Evolutionary conservation across 2,329 filamentous ascomycete genomes (phyloP).

Genomic region (Pleoardoris graminearum): DNA sequence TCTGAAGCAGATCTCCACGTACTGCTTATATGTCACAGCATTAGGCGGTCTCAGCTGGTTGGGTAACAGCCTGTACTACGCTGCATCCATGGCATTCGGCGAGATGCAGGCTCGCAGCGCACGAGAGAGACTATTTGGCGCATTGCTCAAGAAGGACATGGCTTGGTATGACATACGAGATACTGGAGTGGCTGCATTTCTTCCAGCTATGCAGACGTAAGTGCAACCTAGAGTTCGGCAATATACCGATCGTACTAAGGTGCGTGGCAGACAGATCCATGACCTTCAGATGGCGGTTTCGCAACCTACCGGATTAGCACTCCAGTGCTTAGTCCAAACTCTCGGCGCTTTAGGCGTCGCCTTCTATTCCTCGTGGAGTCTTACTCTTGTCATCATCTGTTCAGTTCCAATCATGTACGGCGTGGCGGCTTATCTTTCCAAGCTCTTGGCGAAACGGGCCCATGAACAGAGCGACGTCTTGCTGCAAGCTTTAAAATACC

Average conservation of each 20-base stretch:
- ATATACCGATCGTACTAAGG: slow-evolving; percentile 10
- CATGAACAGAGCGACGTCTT: slow-evolving; percentile 69
- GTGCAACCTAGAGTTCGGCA: slow-evolving; percentile 32
- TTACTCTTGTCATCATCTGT: slow-evolving; percentile 78
- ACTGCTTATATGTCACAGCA: slow-evolving; percentile 64
- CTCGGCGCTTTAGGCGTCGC: slow-evolving; percentile 70
- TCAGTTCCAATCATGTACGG: slow-evolving; percentile 70
- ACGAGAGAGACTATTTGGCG: slow-evolving; percentile 66
- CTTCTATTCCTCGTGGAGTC: slow-evolving; percentile 78
- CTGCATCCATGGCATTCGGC: slow-evolving; percentile 75
- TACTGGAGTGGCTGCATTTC: slow-evolving; percentile 71
- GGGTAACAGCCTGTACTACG: slow-evolving; percentile 67
- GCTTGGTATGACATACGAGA: slow-evolving; percentile 78
- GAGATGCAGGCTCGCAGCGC: slow-evolving; percentile 75
- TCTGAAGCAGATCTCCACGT: slow-evolving; percentile 59
- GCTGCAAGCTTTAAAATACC: slow-evolving; percentile 70
- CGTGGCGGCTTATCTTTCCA: slow-evolving; percentile 63
- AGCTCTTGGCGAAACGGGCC: slow-evolving; percentile 67
- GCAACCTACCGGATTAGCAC: slow-evolving; percentile 72
- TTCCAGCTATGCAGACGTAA: slow-evolving; percentile 75
- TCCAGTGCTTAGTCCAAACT: slow-evolving; percentile 67
- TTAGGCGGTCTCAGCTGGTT: slow-evolving; percentile 70
- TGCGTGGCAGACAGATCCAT: slow-evolving; percentile 68
- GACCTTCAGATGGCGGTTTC: slow-evolving; percentile 82
- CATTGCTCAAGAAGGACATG: slow-evolving; percentile 72